Base-by-base conservation (phyloP, 2,329 filamentous ascomycete genomes). In the Hymenoscyphus fructigenus region DNA sequence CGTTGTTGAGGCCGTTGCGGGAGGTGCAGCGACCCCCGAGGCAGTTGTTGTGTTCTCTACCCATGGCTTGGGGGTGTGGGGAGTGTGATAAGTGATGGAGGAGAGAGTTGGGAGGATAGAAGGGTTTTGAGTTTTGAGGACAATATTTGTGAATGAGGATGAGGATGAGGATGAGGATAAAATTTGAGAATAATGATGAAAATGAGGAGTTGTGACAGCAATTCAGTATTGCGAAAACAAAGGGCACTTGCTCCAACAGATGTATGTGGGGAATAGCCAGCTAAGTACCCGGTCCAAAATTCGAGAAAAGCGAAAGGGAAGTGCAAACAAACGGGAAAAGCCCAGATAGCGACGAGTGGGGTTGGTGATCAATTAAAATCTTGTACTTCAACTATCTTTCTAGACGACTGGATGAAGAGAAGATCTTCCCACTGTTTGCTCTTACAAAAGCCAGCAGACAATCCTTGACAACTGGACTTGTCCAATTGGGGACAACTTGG, bases 401-500 rank as follows among this genome's bases (percentile, higher is more conserved):
- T 34, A 60, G 47, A 41, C 20, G 50, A 32, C 29, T 55, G 38
- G 23, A 55, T 34, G 28, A 28, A 55, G 60, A 28, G 50, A 62
- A 32, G 47, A 53, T 53, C 47, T 26, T 26, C 47, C 47, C 47
- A 12, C 6, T 34, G 55, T 57, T 57, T 57, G 55, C 28, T 57
- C 28, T 57, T 57, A 34, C 60, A 50, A 56, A n/a, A 47, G 32
- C 59, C 50, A 47, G 50, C 56, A 65, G 59, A 60, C 20, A 59
- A 44, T 47, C 50, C 15, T 28, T 62, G 20, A 29, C 26, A 57
- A 17, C 36, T 38, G 4, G 12, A 38, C 36, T 38, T 14, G 28
- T 9, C 58, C 55, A 28, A 34, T 47, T 20, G 29, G 36, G 12
- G 20, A 57, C 15, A 17, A 15, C 23, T 7, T 10, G 15, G n/a